Evolutionary conservation across 805 yeast genomes (phyloP).

Genomic region (Starmerella riodocensis): DNA sequence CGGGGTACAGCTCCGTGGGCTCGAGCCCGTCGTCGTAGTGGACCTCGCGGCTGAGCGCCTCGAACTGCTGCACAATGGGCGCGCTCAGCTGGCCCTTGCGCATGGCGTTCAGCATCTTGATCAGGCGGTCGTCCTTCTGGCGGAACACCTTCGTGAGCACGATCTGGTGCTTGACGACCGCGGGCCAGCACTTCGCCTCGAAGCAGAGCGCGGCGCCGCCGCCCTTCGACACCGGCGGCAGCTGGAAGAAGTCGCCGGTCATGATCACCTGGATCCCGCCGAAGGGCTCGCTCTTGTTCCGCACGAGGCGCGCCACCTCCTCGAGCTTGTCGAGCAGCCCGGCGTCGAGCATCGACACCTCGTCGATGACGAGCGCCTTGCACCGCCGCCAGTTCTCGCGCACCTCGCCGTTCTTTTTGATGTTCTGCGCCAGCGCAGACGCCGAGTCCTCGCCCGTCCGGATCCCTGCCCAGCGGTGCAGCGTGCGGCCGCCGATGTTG

Average conservation of each 20-base stretch:
- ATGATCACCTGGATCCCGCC: conserved; percentile 86
- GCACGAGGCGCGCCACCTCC: conserved; percentile 43
- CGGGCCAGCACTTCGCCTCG: conserved; percentile 59
- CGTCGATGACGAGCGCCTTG: conserved; percentile 72
- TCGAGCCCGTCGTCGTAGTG: conserved; percentile 60
- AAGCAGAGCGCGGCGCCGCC: conserved; percentile 45
- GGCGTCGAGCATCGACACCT: conserved; percentile 86
- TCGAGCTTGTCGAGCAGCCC: conserved; percentile 58
- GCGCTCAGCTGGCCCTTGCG: conserved; percentile 54
- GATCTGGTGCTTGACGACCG: conserved; percentile 47
- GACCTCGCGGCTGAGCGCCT: conserved; percentile 38
- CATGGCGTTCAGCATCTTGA: conserved; percentile 67
- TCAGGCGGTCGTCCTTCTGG: conserved; percentile 62
- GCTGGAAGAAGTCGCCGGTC: conserved; percentile 89
- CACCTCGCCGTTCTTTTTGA: conserved; percentile 24
- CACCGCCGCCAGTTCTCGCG: conserved; percentile 51
- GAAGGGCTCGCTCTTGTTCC: conserved; percentile 51
- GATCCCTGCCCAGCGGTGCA: conserved; percentile 72
- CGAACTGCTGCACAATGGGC: conserved; percentile 37
- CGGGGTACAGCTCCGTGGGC: conserved; percentile 82
- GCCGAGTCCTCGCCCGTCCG: conserved; percentile 54
- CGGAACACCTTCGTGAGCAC: conserved; percentile 69
- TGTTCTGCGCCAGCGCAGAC: conserved; percentile 1
- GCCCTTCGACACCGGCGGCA: conserved; percentile 60
- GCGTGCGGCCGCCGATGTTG: conserved; percentile 77